phyloP scores from a whole-genome alignment of 2,329 filamentous ascomycete species.

The Hymenoscyphus infarciens region DNA sequence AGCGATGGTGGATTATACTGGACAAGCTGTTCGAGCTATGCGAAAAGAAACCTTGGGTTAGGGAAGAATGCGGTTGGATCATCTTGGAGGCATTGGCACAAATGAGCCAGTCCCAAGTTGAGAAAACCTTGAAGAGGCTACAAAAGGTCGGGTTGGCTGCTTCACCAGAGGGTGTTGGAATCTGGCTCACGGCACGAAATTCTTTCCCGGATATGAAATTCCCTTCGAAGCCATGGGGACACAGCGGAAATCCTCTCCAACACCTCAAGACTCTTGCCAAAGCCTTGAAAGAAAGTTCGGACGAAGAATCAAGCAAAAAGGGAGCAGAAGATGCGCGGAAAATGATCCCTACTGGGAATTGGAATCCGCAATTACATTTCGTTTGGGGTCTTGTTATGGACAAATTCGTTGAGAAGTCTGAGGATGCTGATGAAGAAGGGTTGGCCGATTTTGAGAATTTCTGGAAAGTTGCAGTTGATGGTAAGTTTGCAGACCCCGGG shows the following conservation, averaged over 20 bases:
- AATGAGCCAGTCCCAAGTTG: conserved; percentile 52
- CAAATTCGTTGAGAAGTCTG: conserved; percentile 42
- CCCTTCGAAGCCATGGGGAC: conserved; percentile 67
- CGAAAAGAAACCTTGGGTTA: conserved; percentile 81
- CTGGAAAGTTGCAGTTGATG: conserved; percentile 83
- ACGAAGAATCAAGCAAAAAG: conserved; percentile 55
- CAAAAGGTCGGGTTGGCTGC: conserved; percentile 64
- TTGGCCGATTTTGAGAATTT: conserved; percentile 63
- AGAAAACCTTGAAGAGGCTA: conserved; percentile 60
- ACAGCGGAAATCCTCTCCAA: conserved; percentile 67
- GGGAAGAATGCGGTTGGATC: conserved; percentile 82
- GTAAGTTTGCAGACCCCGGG: conserved; percentile 45
- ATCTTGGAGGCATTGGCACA: conserved; percentile 69
- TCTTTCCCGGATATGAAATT: conserved; percentile 62
- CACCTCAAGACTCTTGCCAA: conserved; percentile 68
- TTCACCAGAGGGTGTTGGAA: conserved; percentile 82
- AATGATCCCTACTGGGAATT: conserved; percentile 58
- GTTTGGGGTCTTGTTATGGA: conserved; percentile 79
- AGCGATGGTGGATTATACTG: conserved; percentile 65
- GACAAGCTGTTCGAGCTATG: conserved; percentile 70
- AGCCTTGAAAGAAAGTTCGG: conserved; percentile 72
- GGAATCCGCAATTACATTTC: conserved; percentile 79
- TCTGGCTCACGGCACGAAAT: conserved; percentile 73
- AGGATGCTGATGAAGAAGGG: conserved; percentile 31
- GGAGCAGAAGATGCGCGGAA: conserved; percentile 43